Evolutionary conservation across 345 rosid genomes (phyloP), one percentile per base, ranked within the genome.

Genomic region (Mallotus nudiflorus): DNA sequence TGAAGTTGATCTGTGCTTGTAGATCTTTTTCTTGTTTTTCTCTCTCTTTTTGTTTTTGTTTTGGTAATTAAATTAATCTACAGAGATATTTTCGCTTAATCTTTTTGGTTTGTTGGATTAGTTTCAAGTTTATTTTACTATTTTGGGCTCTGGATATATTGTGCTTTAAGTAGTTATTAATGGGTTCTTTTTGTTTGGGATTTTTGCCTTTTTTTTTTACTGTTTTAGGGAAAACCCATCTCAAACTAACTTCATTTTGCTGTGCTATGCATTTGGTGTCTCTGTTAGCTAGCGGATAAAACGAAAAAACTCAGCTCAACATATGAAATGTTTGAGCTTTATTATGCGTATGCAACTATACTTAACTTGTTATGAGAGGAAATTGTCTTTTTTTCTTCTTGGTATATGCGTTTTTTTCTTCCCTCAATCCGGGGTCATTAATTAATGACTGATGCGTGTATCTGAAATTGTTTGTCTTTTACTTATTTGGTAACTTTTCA

Each of bases 1-100:
- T 58, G 62, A 33, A 44, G 40, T 48, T 53, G 69, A 55, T 65
- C 64, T 72, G 35, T 54, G 39, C 18, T 28, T 5, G 16, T 48
- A 18, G 54, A 54, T 62, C 61, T 25, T 51, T 18, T 14, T 53
- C n/a, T 62, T 20, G 3, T 48, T 13, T 40, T 12, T 22, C 48
- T n/a, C 0, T 35, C 8, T 11, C 8, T 45, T 45, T 7, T 27
- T 27, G 0, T 10, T 48, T 18, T 0, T 44, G 10, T 0, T 64
- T 25, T 28, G 39, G 22, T 22, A 20, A 39, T 24, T 37, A 0
- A 20, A 3, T 62, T 10, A 22, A 15, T 5, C 37, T 39, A 22
- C 9, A 15, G 44, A 8, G n/a, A 4, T 22, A 15, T 4, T 13
- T 42, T 40, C 11, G 2, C 25, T 33, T 33, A 12, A 0, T 46